phyloP scores from a whole-genome alignment of 768 basidiomycete genomes.

The Boletus barrowsii region DNA sequence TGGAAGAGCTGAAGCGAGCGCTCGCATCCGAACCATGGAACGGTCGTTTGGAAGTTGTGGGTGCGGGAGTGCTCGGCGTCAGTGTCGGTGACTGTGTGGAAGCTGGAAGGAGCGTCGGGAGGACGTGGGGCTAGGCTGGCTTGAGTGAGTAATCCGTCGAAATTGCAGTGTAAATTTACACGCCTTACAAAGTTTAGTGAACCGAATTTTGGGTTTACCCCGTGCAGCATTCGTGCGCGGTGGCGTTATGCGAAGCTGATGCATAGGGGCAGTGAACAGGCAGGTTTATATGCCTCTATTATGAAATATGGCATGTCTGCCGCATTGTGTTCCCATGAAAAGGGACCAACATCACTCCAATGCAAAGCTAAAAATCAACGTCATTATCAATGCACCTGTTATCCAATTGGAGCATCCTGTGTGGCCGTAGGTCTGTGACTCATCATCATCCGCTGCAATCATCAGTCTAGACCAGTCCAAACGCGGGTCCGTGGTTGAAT shows the following conservation, averaged over 20 bases:
- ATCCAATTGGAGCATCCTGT: background rate
- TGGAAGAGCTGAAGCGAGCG: slow-evolving; percentile 53
- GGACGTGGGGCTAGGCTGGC: slow-evolving; percentile 33
- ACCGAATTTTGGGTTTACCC: slow-evolving; percentile 2
- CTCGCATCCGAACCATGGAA: slow-evolving; percentile 43
- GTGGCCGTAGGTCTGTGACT: slow-evolving; percentile 1
- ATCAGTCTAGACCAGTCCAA: background rate
- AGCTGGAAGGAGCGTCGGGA: slow-evolving; percentile 60
- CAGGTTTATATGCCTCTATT: slow-evolving; percentile 1
- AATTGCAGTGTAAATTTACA: slow-evolving; percentile 12
- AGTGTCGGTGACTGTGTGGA: slow-evolving; percentile 85
- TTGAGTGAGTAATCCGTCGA: slow-evolving; percentile 13
- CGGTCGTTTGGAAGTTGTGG: slow-evolving; percentile 59
- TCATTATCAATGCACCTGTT: slow-evolving; percentile 11
- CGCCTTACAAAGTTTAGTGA: slow-evolving; percentile 8
- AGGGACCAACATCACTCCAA: slow-evolving; percentile 14
- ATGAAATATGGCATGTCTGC: slow-evolving; percentile 20
- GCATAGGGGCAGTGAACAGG: slow-evolving; percentile 8
- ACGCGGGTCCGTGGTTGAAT: background rate
- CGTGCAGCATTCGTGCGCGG: slow-evolving; percentile 2
- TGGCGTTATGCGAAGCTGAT: slow-evolving; percentile 9
- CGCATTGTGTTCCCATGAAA: slow-evolving; percentile 21
- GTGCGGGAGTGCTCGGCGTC: slow-evolving; percentile 85
- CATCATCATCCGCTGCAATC: background rate
- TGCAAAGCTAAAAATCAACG: slow-evolving; percentile 17